These are phyloP conservation scores for Pleurotus tuoliensis DNA, from an alignment of 768 basidiomycete genomes.

Conservation along the genomic window DNA sequence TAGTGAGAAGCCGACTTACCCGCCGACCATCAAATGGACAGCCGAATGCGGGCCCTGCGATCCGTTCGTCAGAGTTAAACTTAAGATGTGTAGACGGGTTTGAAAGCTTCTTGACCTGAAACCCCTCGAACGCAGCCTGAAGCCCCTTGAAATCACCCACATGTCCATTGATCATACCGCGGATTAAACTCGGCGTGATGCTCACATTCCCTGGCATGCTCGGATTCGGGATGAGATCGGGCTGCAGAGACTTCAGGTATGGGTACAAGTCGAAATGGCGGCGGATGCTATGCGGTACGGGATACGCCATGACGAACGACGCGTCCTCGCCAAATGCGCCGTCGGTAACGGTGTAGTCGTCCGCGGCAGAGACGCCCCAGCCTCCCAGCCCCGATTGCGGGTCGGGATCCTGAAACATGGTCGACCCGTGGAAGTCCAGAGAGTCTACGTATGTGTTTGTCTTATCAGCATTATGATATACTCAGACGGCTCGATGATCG, in stretches of 20 bases:
- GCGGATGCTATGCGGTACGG: constrained; percentile 26
- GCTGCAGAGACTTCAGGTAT: constrained; percentile 12
- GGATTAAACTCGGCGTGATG: constrained; percentile 19
- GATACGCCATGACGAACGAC: constrained; percentile 42
- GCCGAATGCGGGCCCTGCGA: constrained; percentile 26
- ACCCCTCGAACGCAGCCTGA: constrained; percentile 24
- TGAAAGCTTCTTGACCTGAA: constrained; percentile 16
- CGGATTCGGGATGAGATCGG: constrained; percentile 16
- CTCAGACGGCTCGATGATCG: too few species aligned
- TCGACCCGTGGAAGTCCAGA: constrained; percentile 13
- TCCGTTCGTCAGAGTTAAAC: too few species aligned
- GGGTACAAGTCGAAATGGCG: constrained; percentile 30
- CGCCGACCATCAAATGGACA: constrained; percentile 28
- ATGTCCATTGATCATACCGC: constrained; percentile 20
- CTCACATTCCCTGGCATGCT: constrained; percentile 19
- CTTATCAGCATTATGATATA: neutral
- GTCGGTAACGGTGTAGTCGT: constrained; percentile 42
- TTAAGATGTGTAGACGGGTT: too few species aligned
- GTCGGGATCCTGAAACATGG: constrained; percentile 15
- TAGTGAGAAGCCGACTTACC: constrained; percentile 14
- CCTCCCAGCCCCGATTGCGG: constrained; percentile 17
- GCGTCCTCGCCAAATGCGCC: constrained; percentile 47
- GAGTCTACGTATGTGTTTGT: neutral
- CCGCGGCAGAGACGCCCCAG: constrained; percentile 14
- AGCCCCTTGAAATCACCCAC: constrained; percentile 27